Conservation (phyloP, 75 land plant species). For the Larix kaempferi region DNA sequence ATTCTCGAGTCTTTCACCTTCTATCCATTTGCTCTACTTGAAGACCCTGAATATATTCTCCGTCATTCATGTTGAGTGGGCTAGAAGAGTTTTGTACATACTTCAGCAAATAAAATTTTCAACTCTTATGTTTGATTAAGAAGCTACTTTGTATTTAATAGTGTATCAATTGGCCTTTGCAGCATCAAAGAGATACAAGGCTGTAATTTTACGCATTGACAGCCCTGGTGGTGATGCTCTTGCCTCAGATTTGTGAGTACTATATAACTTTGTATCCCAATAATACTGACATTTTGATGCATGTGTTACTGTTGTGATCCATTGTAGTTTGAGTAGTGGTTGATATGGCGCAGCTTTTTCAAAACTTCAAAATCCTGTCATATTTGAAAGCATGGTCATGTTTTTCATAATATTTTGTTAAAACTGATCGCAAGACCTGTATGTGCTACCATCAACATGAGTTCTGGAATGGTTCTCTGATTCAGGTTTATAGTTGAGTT, state of each 20-base stretch:
- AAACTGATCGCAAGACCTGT: too few species aligned
- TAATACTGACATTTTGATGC: not conserved
- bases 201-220: constrained; percentile 88
- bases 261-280: not conserved
- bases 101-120: not conserved
- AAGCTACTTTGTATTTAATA: not conserved
- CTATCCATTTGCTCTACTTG: not conserved
- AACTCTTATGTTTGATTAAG: not conserved
- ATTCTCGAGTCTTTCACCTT: not conserved
- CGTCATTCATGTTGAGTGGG: not conserved
- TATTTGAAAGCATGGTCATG: not conserved
- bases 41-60: not conserved
- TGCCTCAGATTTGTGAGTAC: constrained; percentile 95
- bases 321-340: not conserved
- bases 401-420: too few species aligned
- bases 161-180: constrained; percentile 14
- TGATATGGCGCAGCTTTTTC: not conserved
- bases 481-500: too few species aligned
- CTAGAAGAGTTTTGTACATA: not conserved
- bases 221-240: constrained; percentile 99
- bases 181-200: constrained; percentile 90
- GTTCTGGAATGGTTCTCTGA: too few species aligned
- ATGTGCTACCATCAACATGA: too few species aligned
- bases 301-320: not conserved
- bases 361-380: not conserved